Evolutionary conservation across 2,329 filamentous ascomycete species (phyloP), one percentile per base, ranked within the genome.

Genomic region (Colletotrichum sp.): DNA sequence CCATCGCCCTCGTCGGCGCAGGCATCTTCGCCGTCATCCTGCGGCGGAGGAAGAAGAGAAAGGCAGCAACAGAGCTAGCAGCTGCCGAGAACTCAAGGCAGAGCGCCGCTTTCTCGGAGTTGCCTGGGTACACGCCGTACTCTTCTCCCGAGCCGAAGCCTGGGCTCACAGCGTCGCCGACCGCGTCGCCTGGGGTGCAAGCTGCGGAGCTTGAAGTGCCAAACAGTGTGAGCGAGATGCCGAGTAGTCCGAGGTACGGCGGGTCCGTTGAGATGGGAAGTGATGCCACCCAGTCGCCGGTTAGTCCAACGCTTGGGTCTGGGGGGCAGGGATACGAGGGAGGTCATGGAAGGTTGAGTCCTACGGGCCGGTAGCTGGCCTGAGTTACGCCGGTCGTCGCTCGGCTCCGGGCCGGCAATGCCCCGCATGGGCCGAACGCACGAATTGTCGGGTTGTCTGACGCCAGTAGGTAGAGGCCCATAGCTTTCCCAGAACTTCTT

Each of bases 151-250:
- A 70, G 34, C 71, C 71, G 59, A 70, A 74, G 66, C 66, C 66
- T 1, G 32, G 43, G 16, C 4, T 70, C 24, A 2, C 12, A 8
- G 2, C 14, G 9, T 70, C 67, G 18, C 71, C 71, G 7, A 57
- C 65, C 1, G 13, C 57, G 26, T 32, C 59, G 0, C 71, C 67
- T 13, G 52, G 14, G 7, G 10, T 16, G 1, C 66, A 74, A 12
- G 71, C 59, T 13, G 71, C 71, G 26, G 71, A 74, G 43, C 66
- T 74, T 8, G 71, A 74, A 32, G 71, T 74, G 8, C 71, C 66
- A 1, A 28, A 16, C 8, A 70, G 57, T 21, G 71, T 67, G 59
- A 74, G 71, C 43, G 66, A 74, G 66, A 74, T 74, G 71, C 71
- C 66, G 9, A 70, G 71, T 13, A 74, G 71, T 32, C 71, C 66